Base-by-base conservation (phyloP, 1,139 yeast genomes). In the Candida sp. region DNA sequence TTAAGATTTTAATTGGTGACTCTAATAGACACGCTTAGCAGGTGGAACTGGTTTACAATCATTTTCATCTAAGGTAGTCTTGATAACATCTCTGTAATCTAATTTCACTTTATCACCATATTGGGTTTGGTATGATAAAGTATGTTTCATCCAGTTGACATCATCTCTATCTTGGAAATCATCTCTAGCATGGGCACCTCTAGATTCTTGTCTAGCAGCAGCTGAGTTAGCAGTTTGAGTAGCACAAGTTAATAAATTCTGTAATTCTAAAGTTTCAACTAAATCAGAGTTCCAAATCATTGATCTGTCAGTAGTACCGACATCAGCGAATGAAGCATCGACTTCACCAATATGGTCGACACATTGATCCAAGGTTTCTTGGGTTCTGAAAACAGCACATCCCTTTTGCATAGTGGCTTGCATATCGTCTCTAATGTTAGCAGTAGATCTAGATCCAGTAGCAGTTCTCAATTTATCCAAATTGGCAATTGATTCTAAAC, bases 161-260 rank as follows among this genome's bases (percentile, higher is more conserved):
- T 93, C 99, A 63, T 93, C 96, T 82, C 99, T 89, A 50, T 83
- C 84, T 61, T 95, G 97, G 76, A 70, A 91, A 70, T 93, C 99
- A 70, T 93, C 99, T 77, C 98, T 87, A 51, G 99, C 98, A 63
- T 93, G 99, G 43, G 99, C 99, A 76, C 99, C 99, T 79, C 99
- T 89, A 40, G 97, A 90, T 76, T 93, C 99, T 62, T 76, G 85
- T 80, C 99, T 88, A 46, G 90, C 96, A 50, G 95, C 91, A 43
- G 99, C 99, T 49, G 96, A 83, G 54, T 74, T 75, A 39, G 98
- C 98, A 44, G 98, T 91, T 77, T 93, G 99, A 55, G 87, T 84
- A 50, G 99, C 99, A 78, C 97, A 90, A 44, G 99, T 91, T 64
- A 93, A 78, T 77, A 93, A 80, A 84, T 93, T 93, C 73, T 91